These are phyloP conservation scores for Blastobotrys niveus DNA, from an alignment of 1,139 yeast species.

Conservation along the genomic window DNA sequence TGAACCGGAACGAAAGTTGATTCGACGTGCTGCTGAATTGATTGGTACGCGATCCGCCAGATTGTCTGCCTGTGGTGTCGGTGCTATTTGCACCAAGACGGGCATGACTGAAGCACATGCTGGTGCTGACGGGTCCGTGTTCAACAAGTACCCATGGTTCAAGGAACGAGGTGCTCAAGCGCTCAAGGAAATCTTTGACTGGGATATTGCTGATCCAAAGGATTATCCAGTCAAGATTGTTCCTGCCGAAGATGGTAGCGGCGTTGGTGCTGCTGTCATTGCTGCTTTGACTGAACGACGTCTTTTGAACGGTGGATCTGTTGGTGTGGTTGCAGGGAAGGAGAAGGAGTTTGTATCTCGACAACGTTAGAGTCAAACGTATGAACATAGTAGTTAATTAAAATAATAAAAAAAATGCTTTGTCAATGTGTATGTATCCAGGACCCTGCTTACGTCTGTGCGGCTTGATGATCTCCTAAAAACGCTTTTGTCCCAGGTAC, in stretches of 20 bases:
- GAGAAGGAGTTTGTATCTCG: conserved; percentile 13
- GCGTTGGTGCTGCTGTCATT: conserved; percentile 96
- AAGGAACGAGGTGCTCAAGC: conserved; percentile 85
- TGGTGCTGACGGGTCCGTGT: conserved; percentile 97
- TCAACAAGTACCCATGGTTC: conserved; percentile 88
- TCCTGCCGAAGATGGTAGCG: conserved; percentile 96
- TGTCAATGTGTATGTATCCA: too few relatives aligned
- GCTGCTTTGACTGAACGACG: conserved; percentile 89
- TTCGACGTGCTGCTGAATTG: conserved; percentile 78
- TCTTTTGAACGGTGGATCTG: conserved; percentile 62
- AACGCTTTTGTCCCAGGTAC: too few relatives aligned
- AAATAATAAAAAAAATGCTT: too few relatives aligned
- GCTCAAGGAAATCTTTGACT: conserved; percentile 81
- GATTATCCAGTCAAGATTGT: conserved; percentile 77
- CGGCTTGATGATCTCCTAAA: too few relatives aligned
- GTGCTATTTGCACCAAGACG: conserved; percentile 89
- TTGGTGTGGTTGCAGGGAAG: conserved; percentile 46
- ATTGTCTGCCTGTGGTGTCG: conserved; percentile 90
- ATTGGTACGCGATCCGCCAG: conserved; percentile 92
- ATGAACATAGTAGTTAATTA: too few relatives aligned
- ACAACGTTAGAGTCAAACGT: conserved; percentile 7
- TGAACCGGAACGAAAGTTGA: conserved; percentile 70
- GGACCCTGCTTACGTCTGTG: too few relatives aligned
- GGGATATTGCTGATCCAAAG: conserved; percentile 48
- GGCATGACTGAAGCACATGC: conserved; percentile 71